Base-by-base conservation (phyloP, 2,329 filamentous ascomycete genomes). In the Chaetomium sp. region DNA sequence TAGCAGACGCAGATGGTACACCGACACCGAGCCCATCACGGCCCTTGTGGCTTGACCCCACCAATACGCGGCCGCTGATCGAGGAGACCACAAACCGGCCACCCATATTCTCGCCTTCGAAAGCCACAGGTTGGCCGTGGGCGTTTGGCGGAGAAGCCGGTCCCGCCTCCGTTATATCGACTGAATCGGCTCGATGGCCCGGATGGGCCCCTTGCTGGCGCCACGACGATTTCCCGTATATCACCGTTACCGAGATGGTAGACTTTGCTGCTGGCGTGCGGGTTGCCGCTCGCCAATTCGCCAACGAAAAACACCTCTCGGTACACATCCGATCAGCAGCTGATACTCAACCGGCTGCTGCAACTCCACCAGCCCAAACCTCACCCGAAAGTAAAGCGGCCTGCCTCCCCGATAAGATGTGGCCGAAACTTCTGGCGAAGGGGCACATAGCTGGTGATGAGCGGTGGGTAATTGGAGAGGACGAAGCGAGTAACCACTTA, bases 381-480 rank as follows among this genome's bases (percentile, higher is more conserved):
- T 11, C 44, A n/a, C 53, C 34, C 12, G 56, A 55, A 37, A 19
- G 40, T 12, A 63, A 66, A 19, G 74, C 78, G 63, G 67, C 71
- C 3, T 69, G 72, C 49, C 75, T 80, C 47, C 61, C 63, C 4
- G 70, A 76, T 37, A 68, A 70, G 5, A 67, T 79, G 50, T 79
- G 77, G 71, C 64, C 66, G 19, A 71, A 79, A 63, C 64, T 86
- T 37, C 68, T 80, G 47, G 74, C 66, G 1, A 79, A 75, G 62
- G 81, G 79, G 1, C 73, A 73, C 57, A 79, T 86, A 12, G 76
- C 69, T 38, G 84, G 82, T 1, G 79, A 83, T 58, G 82, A 86
- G 66, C 69, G 79, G 53, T 85, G 81, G 75, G 52, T 86, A n/a
- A 67, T 86, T 9, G 82, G 83, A 0, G 79, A 85, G 68, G 82